phyloP scores from a whole-genome alignment of 331 rosid genomes.

The Rosa hybrid region DNA sequence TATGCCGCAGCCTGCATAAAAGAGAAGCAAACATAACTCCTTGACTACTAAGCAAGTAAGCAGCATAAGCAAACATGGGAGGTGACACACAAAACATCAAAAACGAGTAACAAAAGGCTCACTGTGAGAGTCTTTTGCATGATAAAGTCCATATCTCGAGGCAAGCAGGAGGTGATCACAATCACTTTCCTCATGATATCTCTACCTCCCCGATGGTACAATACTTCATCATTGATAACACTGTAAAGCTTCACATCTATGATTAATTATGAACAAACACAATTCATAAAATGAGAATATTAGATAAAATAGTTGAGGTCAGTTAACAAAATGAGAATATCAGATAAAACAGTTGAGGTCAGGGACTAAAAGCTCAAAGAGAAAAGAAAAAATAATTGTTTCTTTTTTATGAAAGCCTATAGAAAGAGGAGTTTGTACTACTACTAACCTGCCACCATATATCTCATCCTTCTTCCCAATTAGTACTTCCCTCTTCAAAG shows the following conservation, averaged over 20 bases:
- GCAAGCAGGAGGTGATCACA: conserved; percentile 55
- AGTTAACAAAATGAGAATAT: no score
- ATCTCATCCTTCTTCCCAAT: no score
- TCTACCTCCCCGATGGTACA: conserved; percentile 73
- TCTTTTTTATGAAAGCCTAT: no score
- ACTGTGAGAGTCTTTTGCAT: conserved; percentile 50
- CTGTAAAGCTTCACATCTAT: conserved; percentile 61
- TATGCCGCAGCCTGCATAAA: no score
- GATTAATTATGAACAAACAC: not conserved
- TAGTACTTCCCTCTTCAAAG: no score
- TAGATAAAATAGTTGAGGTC: no score
- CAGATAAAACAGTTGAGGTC: no score
- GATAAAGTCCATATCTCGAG: conserved; percentile 47
- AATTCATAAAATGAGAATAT: conserved; percentile 6
- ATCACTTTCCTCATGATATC: conserved; percentile 70
- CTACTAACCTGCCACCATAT: no score
- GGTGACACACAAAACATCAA: not conserved
- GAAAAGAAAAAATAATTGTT: no score
- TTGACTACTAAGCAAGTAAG: not conserved
- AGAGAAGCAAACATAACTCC: not conserved
- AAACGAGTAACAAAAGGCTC: conserved; percentile 32
- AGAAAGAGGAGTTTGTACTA: no score
- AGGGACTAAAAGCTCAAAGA: no score
- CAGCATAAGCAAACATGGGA: not conserved
- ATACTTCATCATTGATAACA: conserved; percentile 56